phyloP scores from a whole-genome alignment of 345 rosid genomes.

The Durio zibethinus region DNA sequence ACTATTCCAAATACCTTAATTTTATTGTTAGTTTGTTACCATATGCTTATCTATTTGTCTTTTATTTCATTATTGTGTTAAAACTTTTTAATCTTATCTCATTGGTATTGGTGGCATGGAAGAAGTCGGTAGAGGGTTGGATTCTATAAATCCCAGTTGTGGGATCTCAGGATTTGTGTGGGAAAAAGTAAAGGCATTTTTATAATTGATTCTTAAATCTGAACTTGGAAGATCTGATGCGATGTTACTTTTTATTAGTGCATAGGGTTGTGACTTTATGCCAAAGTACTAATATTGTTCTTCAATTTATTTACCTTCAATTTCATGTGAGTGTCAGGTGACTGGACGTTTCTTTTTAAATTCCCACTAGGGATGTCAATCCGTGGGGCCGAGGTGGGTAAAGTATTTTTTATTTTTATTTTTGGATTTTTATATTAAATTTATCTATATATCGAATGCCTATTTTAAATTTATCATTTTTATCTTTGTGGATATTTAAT shows the following conservation, averaged over 20 bases:
- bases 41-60: neutral
- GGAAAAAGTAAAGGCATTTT: neutral
- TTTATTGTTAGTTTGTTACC: too few species aligned
- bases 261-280: neutral
- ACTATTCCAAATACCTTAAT: neutral
- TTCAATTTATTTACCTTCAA: neutral
- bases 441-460: too few species aligned
- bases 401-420: too few species aligned
- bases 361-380: too few species aligned
- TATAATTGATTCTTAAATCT: slow-evolving; percentile 3
- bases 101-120: neutral
- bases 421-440: too few species aligned
- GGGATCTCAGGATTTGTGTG: neutral
- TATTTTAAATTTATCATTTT: too few species aligned
- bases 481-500: too few species aligned
- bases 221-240: slow-evolving; percentile 7
- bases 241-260: neutral
- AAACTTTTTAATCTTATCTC: neutral
- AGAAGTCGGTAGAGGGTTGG: neutral
- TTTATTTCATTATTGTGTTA: too few species aligned
- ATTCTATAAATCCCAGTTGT: slow-evolving; percentile 6
- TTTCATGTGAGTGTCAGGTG: too few species aligned
- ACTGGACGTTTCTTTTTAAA: too few species aligned
- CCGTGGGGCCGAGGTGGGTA: too few species aligned
- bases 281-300: neutral